Conservation (phyloP, 495 filamentous ascomycete genomes). For the Daldinia caldariorum region DNA sequence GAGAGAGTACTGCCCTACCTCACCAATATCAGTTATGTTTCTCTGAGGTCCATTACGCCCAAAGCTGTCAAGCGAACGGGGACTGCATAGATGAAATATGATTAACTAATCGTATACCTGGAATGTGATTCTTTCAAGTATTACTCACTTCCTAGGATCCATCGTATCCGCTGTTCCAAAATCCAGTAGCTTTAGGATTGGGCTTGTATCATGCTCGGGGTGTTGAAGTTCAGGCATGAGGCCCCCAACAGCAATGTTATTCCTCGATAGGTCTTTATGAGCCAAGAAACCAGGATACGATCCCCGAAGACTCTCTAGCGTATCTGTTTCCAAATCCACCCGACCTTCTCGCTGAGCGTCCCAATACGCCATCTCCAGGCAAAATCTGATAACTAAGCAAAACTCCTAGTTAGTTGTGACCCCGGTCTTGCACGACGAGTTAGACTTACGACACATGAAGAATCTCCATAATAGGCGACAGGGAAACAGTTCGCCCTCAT, state of each 20-base stretch:
- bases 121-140: not conserved
- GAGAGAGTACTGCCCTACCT: not conserved
- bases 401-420: not conserved
- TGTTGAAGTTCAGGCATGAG: not conserved
- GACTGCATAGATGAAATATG: not conserved
- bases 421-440: no score
- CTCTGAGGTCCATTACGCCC: slow-evolving; percentile 6
- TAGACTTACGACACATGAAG: slow-evolving; percentile 29
- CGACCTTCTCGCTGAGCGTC: slow-evolving; percentile 1
- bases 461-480: slow-evolving; percentile 26
- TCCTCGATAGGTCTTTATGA: slow-evolving; percentile 10
- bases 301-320: not conserved
- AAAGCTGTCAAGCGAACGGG: not conserved
- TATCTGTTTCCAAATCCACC: slow-evolving; percentile 1
- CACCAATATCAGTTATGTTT: slow-evolving; percentile 14
- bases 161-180: slow-evolving; percentile 12
- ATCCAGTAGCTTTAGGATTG: slow-evolving; percentile 21
- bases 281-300: slow-evolving; percentile 4
- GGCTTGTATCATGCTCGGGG: slow-evolving; percentile 13
- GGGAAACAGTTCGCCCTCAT: not conserved
- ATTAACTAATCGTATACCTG: not conserved
- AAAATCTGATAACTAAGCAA: slow-evolving; percentile 7
- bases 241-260: slow-evolving; percentile 13
- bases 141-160: slow-evolving; percentile 16
- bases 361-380: slow-evolving; percentile 30